Base-by-base conservation (phyloP, 331 rosid species). In the Rosa hybrid region DNA sequence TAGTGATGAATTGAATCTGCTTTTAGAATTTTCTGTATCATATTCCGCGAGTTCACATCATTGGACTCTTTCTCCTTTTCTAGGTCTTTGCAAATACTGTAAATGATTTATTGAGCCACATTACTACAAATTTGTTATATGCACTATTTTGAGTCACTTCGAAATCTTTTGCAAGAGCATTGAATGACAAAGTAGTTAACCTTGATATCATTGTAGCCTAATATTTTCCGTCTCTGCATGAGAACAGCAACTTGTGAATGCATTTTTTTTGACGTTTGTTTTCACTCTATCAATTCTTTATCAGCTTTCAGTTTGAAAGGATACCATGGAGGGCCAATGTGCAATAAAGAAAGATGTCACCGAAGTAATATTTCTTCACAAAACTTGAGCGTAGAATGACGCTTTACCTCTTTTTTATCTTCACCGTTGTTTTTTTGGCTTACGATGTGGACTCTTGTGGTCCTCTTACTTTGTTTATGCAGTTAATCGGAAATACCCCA, bases 401-500 rank as follows among this genome's bases (percentile, higher is more conserved):
- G 23, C 42, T 76, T 75, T 70, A 11, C n/a, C 64, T 57, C 27
- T 68, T 23, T 46, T 20, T 45, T 8, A 41, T 2, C 42, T 23
- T 48, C 51, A 3, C 1, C 0, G 12, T 16, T 16, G n/a, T 44
- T 45, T 21, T 5, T 23, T 8, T 54, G 64, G 0, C 50, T 59
- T 54, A 34, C 20, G 63, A 56, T 56, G 2, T 7, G 27, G 27
- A 74, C 30, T 62, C 16, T 71, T 71, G 44, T 67, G 12, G 69
- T 60, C 12, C 23, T 49, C 64, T n/a, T 20, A 60, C 64, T 81
- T 79, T 18, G 44, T 17, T 62, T 74, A 74, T 70, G 74, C 80
- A 94, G 98, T 83, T 90, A 78, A 84, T 91, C 23, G 98, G 97
- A 12, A 88, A 90, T 75, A 94, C 97, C 42, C 94, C 97, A 16